Percentiles rank a stretch among this genome's conserved stretches.
Conservation (phyloP, 108 stramenopile species). For the Phaeodactylum tricornutum region DNA sequence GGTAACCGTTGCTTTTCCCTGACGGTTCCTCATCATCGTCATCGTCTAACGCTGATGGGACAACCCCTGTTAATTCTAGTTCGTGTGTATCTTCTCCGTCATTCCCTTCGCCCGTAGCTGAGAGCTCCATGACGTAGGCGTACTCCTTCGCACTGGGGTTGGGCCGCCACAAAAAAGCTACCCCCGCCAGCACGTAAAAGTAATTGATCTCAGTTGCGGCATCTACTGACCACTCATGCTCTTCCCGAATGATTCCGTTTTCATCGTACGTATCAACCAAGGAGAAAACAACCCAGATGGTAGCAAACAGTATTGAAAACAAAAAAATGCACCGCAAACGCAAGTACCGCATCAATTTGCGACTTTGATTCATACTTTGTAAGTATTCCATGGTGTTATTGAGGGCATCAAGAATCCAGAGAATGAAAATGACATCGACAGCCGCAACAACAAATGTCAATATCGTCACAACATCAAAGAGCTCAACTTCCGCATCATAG, state of each 20-base stretch:
- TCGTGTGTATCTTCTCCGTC: conserved; percentile 42
- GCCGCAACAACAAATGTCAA: conserved; percentile 47
- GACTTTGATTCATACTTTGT: conserved; percentile 70
- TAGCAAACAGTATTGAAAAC: conserved; percentile 68
- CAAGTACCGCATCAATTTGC: conserved; percentile 66
- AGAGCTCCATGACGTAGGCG: conserved; percentile 83
- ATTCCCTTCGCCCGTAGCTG: conserved; percentile 26
- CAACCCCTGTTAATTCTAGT: conserved; percentile 14
- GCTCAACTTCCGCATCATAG: conserved; percentile 45
- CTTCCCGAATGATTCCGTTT: conserved; percentile 50
- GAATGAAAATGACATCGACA: conserved; percentile 66
- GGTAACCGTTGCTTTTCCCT: conserved; percentile 10
- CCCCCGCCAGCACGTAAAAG: conserved; percentile 49
- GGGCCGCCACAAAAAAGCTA: conserved; percentile 73
- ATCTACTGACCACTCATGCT: conserved; percentile 51
- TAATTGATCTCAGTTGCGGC: conserved; percentile 79
- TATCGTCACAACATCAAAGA: conserved; percentile 64
- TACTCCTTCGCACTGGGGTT: conserved; percentile 73
- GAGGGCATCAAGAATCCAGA: conserved; percentile 81
- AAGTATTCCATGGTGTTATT: conserved; percentile 76
- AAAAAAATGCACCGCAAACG: conserved; percentile 65
- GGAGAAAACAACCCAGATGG: conserved; percentile 70
- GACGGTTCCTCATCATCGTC: conserved; percentile 24
- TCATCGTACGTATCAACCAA: conserved; percentile 63
- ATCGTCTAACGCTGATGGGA: conserved; percentile 26